Evolutionary conservation across 2,329 filamentous ascomycete genomes (phyloP).

Genomic region (Beauveria varroae): DNA sequence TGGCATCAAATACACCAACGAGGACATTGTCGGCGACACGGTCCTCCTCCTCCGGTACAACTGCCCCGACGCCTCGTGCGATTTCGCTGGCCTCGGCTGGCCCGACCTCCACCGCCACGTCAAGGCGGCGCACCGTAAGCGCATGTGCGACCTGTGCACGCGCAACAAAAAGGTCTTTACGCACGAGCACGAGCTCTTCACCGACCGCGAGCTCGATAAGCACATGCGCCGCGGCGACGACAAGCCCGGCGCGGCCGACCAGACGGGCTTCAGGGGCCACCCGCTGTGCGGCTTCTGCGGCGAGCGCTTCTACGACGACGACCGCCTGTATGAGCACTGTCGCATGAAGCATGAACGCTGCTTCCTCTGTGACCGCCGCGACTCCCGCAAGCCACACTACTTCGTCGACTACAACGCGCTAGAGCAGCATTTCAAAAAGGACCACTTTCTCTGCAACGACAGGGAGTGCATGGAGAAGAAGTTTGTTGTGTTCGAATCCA

Average conservation of each 20-base stretch:
- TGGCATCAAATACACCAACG: conserved; percentile 83
- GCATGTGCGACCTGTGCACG: conserved; percentile 85
- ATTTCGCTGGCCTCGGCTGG: conserved; percentile 69
- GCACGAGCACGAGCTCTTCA: conserved; percentile 92
- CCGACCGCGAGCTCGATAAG: conserved; percentile 67
- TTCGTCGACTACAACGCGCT: conserved; percentile 82
- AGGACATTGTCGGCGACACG: conserved; percentile 86
- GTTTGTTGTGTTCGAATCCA: conserved; percentile 91
- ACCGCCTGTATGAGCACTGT: conserved; percentile 91
- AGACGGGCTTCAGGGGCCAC: conserved; percentile 94
- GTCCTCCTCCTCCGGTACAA: conserved; percentile 86
- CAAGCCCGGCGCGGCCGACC: conserved; percentile 78
- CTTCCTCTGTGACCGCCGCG: conserved; percentile 77
- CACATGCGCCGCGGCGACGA: conserved; percentile 92
- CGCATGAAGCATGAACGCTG: conserved; percentile 91
- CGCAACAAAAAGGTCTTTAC: conserved; percentile 97
- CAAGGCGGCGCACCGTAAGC: conserved; percentile 70
- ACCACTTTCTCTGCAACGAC: conserved; percentile 81
- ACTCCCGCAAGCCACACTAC: conserved; percentile 73
- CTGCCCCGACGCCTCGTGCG: conserved; percentile 73
- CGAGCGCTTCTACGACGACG: conserved; percentile 88
- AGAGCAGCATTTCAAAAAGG: conserved; percentile 77
- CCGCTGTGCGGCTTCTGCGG: conserved; percentile 91
- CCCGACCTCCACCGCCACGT: conserved; percentile 65
- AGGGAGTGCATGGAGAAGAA: conserved; percentile 92